phyloP scores from a whole-genome alignment of 2,329 filamentous ascomycete species.

The Xylariaceae sp. region DNA sequence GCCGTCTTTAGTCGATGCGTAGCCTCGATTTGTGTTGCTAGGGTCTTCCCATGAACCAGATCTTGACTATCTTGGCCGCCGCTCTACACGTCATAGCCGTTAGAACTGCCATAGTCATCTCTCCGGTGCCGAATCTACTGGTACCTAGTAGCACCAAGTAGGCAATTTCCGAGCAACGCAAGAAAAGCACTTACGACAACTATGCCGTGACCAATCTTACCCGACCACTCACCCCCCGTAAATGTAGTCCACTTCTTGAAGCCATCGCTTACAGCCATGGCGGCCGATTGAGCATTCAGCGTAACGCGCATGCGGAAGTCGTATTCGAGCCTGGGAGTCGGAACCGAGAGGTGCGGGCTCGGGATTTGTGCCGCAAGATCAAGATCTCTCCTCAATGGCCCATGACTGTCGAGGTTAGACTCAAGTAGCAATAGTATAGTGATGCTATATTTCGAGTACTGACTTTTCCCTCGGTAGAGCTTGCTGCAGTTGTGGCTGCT shows the following conservation, averaged over 20 bases:
- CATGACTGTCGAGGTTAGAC: too few relatives aligned
- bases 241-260: constrained; percentile 29
- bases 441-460: too few relatives aligned
- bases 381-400: constrained; percentile 5
- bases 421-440: too few relatives aligned
- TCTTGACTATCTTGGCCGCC: constrained; percentile 29
- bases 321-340: constrained; percentile 22
- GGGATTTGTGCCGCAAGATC: constrained; percentile 18
- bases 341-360: constrained; percentile 24
- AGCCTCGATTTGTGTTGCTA: constrained; percentile 25
- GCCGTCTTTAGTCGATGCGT: constrained; percentile 24
- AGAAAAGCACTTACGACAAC: constrained; percentile 21
- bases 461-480: too few relatives aligned
- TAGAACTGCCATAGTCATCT: too few relatives aligned
- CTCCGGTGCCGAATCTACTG: too few relatives aligned
- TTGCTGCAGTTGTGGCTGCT: constrained; percentile 1
- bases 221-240: constrained; percentile 27
- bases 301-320: constrained; percentile 29
- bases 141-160: not conserved
- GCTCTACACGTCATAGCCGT: constrained; percentile 14
- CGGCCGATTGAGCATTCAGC: constrained; percentile 25
- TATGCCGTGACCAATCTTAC: constrained; percentile 24
- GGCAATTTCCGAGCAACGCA: not conserved
- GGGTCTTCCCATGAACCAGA: constrained; percentile 17
- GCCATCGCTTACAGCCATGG: constrained; percentile 21